Percentiles rank a stretch among this genome's conserved stretches.
Conservation (phyloP, 2,329 filamentous ascomycete genomes). For the Pseudogymnoascus verrucosus region DNA sequence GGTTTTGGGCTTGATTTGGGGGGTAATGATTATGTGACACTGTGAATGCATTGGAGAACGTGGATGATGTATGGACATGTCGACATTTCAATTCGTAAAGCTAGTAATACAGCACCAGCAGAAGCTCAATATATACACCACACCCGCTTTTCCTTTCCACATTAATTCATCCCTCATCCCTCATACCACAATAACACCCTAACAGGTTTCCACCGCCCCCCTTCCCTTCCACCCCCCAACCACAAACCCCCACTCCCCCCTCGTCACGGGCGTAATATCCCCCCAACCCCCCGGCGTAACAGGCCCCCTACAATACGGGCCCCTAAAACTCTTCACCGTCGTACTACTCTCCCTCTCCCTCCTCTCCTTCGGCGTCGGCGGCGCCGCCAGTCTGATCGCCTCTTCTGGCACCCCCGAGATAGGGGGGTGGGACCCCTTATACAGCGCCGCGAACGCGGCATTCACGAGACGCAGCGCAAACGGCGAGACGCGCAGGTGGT, state of each 20-base stretch:
- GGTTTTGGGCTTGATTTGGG: background rate
- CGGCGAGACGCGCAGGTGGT: conserved; percentile 46
- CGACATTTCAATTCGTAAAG: conserved; percentile 2
- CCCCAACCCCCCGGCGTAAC: conserved; percentile 52
- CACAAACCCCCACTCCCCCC: conserved; percentile 55
- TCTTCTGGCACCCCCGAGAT: conserved; percentile 36
- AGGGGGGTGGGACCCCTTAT: conserved; percentile 41
- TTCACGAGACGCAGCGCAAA: conserved; percentile 46
- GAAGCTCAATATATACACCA: conserved; percentile 1
- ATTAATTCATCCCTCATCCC: background rate
- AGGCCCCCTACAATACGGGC: conserved; percentile 35
- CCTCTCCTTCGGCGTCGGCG: conserved; percentile 18
- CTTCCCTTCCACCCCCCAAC: conserved; percentile 41
- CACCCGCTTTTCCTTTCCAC: background rate
- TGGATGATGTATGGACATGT: background rate
- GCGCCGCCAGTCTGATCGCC: conserved; percentile 24
- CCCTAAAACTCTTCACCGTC: conserved; percentile 18
- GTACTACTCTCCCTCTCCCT: conserved; percentile 14
- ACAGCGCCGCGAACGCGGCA: conserved; percentile 47
- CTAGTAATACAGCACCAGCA: conserved; percentile 4
- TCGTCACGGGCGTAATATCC: conserved; percentile 54
- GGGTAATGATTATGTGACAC: background rate
- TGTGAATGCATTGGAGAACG: background rate
- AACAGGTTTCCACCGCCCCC: conserved; percentile 46
- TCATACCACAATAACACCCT: conserved; percentile 10